phyloP scores from a whole-genome alignment of 768 basidiomycete genomes.

The Pisolithus albus region DNA sequence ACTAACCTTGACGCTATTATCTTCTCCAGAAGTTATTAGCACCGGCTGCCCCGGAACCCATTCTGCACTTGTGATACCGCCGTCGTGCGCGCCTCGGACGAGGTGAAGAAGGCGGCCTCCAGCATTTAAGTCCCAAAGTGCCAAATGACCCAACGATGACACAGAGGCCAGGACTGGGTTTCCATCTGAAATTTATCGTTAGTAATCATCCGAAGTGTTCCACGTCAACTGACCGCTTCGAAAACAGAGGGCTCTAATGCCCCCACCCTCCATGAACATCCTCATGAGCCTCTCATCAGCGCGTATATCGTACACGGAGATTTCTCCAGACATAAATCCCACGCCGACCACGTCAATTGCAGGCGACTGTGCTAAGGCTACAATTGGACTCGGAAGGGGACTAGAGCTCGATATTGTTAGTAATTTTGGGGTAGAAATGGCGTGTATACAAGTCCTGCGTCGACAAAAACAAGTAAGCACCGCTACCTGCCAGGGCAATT shows the following conservation, averaged over 20 bases:
- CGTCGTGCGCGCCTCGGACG: constrained; percentile 84
- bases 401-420: constrained; percentile 32
- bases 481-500: background rate
- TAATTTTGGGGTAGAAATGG: constrained; percentile 55
- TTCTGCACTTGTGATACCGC: constrained; percentile 71
- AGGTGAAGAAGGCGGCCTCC: constrained; percentile 80
- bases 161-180: constrained; percentile 85
- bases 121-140: constrained; percentile 86
- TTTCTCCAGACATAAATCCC: constrained; percentile 81
- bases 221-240: constrained; percentile 57
- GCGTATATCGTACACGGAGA: constrained; percentile 85
- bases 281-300: constrained; percentile 84
- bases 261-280: constrained; percentile 87
- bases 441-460: constrained; percentile 74
- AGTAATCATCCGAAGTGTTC: background rate
- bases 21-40: constrained; percentile 82
- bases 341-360: constrained; percentile 96
- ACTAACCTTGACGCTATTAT: constrained; percentile 89
- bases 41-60: constrained; percentile 94
- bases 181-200: constrained; percentile 48
- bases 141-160: constrained; percentile 81
- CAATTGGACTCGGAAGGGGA: constrained; percentile 46
- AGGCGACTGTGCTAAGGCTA: constrained; percentile 81
- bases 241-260: constrained; percentile 72
- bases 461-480: background rate